phyloP scores from a whole-genome alignment of 768 basidiomycete genomes.

The Cyclocybe aegerita region DNA sequence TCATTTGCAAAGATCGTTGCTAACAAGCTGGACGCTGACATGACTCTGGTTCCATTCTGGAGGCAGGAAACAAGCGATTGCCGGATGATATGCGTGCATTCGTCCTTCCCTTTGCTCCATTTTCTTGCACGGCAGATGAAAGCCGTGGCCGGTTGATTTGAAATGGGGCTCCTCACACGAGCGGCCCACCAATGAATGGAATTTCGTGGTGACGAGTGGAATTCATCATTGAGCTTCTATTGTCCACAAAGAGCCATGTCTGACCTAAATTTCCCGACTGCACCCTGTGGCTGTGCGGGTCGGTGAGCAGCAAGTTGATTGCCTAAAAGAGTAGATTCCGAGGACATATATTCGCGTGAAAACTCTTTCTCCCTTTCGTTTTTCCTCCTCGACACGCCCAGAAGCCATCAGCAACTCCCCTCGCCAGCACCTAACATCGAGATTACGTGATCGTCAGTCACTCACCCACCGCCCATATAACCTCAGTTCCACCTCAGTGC shows the following conservation, averaged over 20 bases:
- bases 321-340: too few species aligned
- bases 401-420: too few species aligned
- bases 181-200: too few species aligned
- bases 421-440: too few species aligned
- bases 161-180: too few species aligned
- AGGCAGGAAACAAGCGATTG: slow-evolving; percentile 4
- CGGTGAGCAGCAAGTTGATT: too few species aligned
- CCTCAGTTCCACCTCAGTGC: slow-evolving; percentile 3
- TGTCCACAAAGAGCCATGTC: slow-evolving; percentile 3
- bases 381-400: slow-evolving; percentile 6
- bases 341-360: too few species aligned
- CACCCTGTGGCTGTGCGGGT: slow-evolving; percentile 22
- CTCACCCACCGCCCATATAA: slow-evolving; percentile 14
- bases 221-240: slow-evolving; percentile 17
- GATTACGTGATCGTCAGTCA: slow-evolving; percentile 22
- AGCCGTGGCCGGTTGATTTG: too few species aligned
- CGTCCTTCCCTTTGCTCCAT: slow-evolving; percentile 8
- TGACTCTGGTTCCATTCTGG: background rate
- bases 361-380: background rate
- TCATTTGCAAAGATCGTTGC: slow-evolving; percentile 17
- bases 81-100: slow-evolving; percentile 13
- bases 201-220: background rate
- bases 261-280: background rate
- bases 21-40: slow-evolving; percentile 6
- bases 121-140: slow-evolving; percentile 12